These are phyloP conservation scores for Trichosporon sp. DNA, from an alignment of 1,284 basidiomycete genomes.

Conservation along the genomic window DNA sequence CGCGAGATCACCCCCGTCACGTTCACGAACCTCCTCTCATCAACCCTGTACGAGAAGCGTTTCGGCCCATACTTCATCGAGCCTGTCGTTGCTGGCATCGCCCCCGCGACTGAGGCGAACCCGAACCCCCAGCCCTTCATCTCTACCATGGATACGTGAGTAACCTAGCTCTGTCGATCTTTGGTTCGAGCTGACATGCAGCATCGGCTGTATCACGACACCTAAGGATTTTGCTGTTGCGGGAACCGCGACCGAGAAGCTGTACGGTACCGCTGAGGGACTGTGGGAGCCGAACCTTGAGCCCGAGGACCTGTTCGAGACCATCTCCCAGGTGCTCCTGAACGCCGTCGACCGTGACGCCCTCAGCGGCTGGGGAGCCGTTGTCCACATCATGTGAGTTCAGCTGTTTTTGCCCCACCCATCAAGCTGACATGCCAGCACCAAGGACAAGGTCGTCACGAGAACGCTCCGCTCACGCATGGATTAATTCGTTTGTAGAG, in stretches of 20 bases:
- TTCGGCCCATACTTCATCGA: conserved; percentile 98
- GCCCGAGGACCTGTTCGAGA: conserved; percentile 97
- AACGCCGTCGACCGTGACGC: conserved; percentile 97
- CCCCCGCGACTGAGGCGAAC: conserved; percentile 63
- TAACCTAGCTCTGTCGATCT: not conserved
- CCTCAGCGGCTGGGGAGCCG: conserved; percentile 92
- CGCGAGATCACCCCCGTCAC: conserved; percentile 94
- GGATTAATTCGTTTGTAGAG: conserved; percentile 64
- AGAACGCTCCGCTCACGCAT: conserved; percentile 85
- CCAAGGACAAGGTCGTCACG: conserved; percentile 80
- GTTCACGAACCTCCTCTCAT: conserved; percentile 93
- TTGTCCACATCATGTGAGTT: conserved; percentile 92
- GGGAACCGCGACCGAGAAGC: conserved; percentile 88
- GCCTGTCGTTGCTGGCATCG: conserved; percentile 91
- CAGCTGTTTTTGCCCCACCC: not conserved
- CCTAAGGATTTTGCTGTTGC: conserved; percentile 89
- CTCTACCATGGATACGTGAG: conserved; percentile 82
- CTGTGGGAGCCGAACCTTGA: conserved; percentile 94
- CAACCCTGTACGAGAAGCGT: conserved; percentile 94
- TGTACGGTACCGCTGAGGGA: conserved; percentile 97
- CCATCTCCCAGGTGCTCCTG: conserved; percentile 92
- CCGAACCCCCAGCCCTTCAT: conserved; percentile 88
- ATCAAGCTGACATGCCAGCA: conserved; percentile 60
- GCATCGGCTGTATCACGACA: conserved; percentile 74
- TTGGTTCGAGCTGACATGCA: conserved; percentile 27